Evolutionary conservation across 2,329 filamentous ascomycete species (phyloP).

Genomic region (Claviceps sp.): DNA sequence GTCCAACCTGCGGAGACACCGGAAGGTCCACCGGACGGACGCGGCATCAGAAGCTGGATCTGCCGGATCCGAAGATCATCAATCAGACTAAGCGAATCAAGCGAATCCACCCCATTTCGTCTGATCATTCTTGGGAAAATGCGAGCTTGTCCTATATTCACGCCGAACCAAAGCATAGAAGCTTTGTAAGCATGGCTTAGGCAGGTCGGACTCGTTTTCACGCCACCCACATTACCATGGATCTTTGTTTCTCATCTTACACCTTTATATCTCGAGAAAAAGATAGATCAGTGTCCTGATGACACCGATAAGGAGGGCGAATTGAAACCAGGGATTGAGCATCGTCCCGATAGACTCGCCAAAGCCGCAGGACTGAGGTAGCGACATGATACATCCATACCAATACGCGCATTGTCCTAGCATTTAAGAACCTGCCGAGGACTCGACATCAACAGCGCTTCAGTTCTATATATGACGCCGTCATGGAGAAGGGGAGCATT

Average conservation of each 20-base stretch:
- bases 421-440: neutral
- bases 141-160: neutral
- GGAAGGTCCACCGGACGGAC: conserved; percentile 79
- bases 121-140: neutral
- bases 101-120: neutral
- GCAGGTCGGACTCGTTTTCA: neutral
- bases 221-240: neutral
- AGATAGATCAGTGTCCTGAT: neutral
- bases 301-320: neutral
- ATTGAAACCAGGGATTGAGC: neutral
- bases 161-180: conserved; percentile 7
- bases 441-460: neutral
- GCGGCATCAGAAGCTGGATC: conserved; percentile 48
- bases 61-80: conserved; percentile 49
- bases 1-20: conserved; percentile 84
- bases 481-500: too few relatives aligned
- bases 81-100: conserved; percentile 38
- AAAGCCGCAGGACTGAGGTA: neutral
- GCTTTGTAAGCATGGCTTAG: conserved; percentile 4
- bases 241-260: neutral
- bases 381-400: neutral
- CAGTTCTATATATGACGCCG: too few relatives aligned
- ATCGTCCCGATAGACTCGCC: neutral
- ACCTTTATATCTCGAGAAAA: neutral
- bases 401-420: neutral